These are phyloP conservation scores for Penicillium manginii DNA, from an alignment of 495 filamentous ascomycete genomes.

Conservation along the genomic window DNA sequence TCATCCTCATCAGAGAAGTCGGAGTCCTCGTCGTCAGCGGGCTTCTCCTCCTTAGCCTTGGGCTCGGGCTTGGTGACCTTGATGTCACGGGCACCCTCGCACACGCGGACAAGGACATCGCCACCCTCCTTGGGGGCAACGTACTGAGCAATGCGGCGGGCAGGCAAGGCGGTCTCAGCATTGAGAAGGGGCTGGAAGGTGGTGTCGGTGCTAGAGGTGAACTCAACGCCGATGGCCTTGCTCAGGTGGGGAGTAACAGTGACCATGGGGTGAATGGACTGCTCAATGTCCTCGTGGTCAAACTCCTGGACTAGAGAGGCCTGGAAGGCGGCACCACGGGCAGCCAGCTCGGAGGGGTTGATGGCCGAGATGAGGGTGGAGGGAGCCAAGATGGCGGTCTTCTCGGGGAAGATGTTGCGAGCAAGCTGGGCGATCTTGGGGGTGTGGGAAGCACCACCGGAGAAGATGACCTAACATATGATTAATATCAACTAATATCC, in stretches of 20 bases:
- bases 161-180: slow-evolving; percentile 87
- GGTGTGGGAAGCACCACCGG: slow-evolving; percentile 90
- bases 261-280: slow-evolving; percentile 93
- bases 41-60: slow-evolving; percentile 69
- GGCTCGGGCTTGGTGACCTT: slow-evolving; percentile 85
- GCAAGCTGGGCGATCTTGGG: slow-evolving; percentile 85
- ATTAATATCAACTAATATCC: neutral
- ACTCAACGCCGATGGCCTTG: slow-evolving; percentile 85
- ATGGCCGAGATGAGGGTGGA: slow-evolving; percentile 75
- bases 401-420: slow-evolving; percentile 75
- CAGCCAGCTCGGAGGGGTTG: slow-evolving; percentile 89
- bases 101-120: slow-evolving; percentile 82
- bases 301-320: slow-evolving; percentile 91
- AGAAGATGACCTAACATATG: slow-evolving; percentile 67
- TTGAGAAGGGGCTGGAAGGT: slow-evolving; percentile 78
- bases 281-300: slow-evolving; percentile 89
- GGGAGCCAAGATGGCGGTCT: slow-evolving; percentile 80
- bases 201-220: slow-evolving; percentile 63
- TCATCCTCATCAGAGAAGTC: slow-evolving; percentile 64
- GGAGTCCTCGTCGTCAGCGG: slow-evolving; percentile 64
- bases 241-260: slow-evolving; percentile 89
- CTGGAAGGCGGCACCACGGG: slow-evolving; percentile 92
- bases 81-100: slow-evolving; percentile 85
- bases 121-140: slow-evolving; percentile 75
- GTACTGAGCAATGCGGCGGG: slow-evolving; percentile 79